These are phyloP conservation scores for Fusarium bactridioides DNA, from an alignment of 2,329 filamentous ascomycete species.

Conservation along the genomic window DNA sequence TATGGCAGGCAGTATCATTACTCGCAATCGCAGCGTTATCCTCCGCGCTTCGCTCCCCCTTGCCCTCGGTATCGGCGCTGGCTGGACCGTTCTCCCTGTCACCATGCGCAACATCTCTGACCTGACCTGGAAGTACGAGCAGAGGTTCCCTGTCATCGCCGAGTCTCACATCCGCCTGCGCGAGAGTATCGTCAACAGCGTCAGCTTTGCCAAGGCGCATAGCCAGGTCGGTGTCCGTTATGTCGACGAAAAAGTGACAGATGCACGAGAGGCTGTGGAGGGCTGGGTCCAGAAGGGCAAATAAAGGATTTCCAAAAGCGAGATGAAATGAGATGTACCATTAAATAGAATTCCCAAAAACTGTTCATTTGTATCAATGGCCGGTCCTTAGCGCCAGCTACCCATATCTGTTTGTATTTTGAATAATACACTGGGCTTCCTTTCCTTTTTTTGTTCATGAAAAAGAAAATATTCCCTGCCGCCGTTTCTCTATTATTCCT, in stretches of 20 bases:
- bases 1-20: conserved; percentile 93
- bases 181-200: conserved; percentile 72
- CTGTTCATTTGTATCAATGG: conserved; percentile 45
- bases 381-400: conserved; percentile 19
- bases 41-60: conserved; percentile 80
- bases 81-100: conserved; percentile 84
- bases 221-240: conserved; percentile 73
- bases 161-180: conserved; percentile 80
- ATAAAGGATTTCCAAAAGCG: conserved; percentile 53
- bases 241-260: conserved; percentile 82
- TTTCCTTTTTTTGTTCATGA: neutral
- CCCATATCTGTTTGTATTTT: conserved; percentile 32
- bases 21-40: conserved; percentile 85
- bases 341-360: conserved; percentile 47
- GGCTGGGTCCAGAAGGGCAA: conserved; percentile 91
- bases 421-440: conserved; percentile 8
- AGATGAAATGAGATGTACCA: conserved; percentile 50
- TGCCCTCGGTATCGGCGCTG: conserved; percentile 81
- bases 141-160: conserved; percentile 82
- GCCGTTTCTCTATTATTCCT: neutral
- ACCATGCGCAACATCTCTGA: conserved; percentile 91
- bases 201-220: conserved; percentile 78
- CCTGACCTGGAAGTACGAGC: conserved; percentile 91
- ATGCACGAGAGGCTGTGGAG: conserved; percentile 80
- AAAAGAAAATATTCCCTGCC: conserved; percentile 1